phyloP scores from a whole-genome alignment of 805 yeast genomes.

The Yamadazyma laniorum region DNA sequence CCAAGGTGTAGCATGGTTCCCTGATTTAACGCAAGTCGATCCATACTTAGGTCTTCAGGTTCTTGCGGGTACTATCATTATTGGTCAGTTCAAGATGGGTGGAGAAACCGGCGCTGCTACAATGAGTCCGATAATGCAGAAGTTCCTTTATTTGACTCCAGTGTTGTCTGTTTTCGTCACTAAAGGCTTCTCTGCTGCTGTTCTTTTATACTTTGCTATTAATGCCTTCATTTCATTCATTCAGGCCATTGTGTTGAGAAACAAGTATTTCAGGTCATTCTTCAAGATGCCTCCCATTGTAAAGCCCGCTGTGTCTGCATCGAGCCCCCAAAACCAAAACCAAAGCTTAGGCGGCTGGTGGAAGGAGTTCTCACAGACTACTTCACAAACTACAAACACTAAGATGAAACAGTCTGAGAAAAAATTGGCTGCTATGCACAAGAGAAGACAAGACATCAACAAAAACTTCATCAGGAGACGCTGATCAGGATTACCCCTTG shows the following conservation, averaged over 20 bases:
- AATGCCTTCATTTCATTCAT: slow-evolving; percentile 72
- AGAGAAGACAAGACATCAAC: slow-evolving; percentile 28
- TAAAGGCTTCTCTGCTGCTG: slow-evolving; percentile 80
- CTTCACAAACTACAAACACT: slow-evolving; percentile 31
- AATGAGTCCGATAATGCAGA: slow-evolving; percentile 59
- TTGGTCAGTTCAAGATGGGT: slow-evolving; percentile 75
- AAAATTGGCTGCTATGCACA: slow-evolving; percentile 37
- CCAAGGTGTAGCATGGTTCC: slow-evolving; percentile 85
- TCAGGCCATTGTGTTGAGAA: slow-evolving; percentile 69
- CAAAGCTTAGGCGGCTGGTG: slow-evolving; percentile 38
- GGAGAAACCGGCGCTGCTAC: slow-evolving; percentile 83
- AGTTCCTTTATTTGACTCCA: slow-evolving; percentile 70
- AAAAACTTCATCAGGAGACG: slow-evolving; percentile 42
- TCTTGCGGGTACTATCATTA: slow-evolving; percentile 74
- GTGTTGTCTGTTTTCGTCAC: slow-evolving; percentile 84
- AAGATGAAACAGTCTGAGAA: slow-evolving; percentile 35
- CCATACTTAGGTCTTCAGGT: slow-evolving; percentile 88
- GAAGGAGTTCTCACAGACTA: slow-evolving; percentile 29
- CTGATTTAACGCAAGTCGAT: slow-evolving; percentile 76
- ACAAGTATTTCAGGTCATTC: slow-evolving; percentile 52
- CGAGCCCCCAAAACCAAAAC: slow-evolving; percentile 28
- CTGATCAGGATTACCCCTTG: slow-evolving; percentile 10
- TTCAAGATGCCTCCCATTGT: slow-evolving; percentile 57
- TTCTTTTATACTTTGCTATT: slow-evolving; percentile 79
- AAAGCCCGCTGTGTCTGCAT: slow-evolving; percentile 41